Evolutionary conservation across 257 asterid genomes (phyloP).

Genomic region (Cordia subcordata): DNA sequence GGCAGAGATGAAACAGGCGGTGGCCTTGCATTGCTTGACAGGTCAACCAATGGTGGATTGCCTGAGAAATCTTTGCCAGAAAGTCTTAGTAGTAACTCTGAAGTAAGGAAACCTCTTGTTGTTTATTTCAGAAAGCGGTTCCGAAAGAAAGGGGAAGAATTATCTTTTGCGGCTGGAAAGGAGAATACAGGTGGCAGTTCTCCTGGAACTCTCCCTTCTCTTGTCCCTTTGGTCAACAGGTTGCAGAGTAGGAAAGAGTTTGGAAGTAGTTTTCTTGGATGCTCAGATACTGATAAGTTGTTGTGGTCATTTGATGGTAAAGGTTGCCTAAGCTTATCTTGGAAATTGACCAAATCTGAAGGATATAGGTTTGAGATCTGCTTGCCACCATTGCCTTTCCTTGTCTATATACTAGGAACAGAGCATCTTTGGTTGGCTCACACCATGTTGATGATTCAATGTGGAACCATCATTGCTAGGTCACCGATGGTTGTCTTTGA

Average conservation of each 20-base stretch:
- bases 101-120: conserved; percentile 5
- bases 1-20: conserved; percentile 22
- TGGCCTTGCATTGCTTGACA: conserved; percentile 34
- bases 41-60: conserved; percentile 23
- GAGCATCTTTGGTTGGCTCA: conserved; percentile 39
- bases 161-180: conserved; percentile 27
- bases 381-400: conserved; percentile 38
- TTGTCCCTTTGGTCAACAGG: conserved; percentile 15
- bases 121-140: conserved; percentile 74
- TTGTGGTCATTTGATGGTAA: conserved; percentile 43
- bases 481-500: conserved; percentile 75
- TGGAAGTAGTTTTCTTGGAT: conserved; percentile 4
- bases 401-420: conserved; percentile 24
- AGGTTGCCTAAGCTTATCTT: conserved; percentile 37
- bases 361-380: conserved; percentile 38
- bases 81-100: neutral
- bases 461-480: conserved; percentile 52
- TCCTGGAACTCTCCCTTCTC: conserved; percentile 15
- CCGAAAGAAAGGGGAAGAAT: conserved; percentile 31
- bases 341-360: conserved; percentile 30
- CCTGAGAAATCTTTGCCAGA: conserved; percentile 4
- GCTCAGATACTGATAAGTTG: conserved; percentile 21
- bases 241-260: conserved; percentile 18
- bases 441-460: conserved; percentile 47
- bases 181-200: conserved; percentile 31